phyloP scores from a whole-genome alignment of 2,329 filamentous ascomycete genomes.

The Paecilomyces niveus region DNA sequence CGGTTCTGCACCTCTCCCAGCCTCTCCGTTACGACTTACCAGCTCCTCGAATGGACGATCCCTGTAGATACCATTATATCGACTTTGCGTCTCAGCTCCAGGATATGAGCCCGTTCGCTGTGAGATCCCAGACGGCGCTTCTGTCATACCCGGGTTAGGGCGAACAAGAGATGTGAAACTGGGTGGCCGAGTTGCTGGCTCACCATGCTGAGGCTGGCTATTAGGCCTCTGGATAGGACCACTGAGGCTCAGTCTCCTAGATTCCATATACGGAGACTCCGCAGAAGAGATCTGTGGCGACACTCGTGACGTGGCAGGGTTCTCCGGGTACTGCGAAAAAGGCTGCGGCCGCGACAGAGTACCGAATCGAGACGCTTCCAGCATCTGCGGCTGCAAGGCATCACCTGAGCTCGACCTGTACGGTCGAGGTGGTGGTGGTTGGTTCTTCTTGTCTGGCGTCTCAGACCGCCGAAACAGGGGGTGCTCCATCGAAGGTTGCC shows the following conservation, averaged over 20 bases:
- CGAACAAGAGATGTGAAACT: conserved; percentile 30
- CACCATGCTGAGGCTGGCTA: conserved; percentile 34
- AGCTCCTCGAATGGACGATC: conserved; percentile 31
- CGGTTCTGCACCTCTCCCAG: conserved; percentile 19
- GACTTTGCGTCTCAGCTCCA: conserved; percentile 22
- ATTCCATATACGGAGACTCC: conserved; percentile 26
- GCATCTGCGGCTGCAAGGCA: conserved; percentile 14
- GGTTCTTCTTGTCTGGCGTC: conserved; percentile 59
- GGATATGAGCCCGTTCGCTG: conserved; percentile 22
- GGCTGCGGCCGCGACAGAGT: conserved; percentile 21
- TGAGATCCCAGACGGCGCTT: conserved; percentile 11
- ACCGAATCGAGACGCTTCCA: conserved; percentile 27
- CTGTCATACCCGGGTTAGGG: conserved; percentile 16
- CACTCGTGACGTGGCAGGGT: conserved; percentile 24
- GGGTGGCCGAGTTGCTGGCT: conserved; percentile 22
- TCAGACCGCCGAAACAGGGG: conserved; percentile 59
- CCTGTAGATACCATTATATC: conserved; percentile 25
- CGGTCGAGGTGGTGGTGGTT: conserved; percentile 21
- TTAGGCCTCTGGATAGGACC: conserved; percentile 36
- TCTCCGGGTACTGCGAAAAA: conserved; percentile 29
- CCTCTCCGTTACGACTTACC: conserved; percentile 27
- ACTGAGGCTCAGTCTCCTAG: conserved; percentile 37
- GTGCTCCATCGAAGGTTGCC: conserved; percentile 51
- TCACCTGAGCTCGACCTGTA: conserved; percentile 33
- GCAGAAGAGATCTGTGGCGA: conserved; percentile 27